Conservation (phyloP, 2,329 filamentous ascomycete genomes). For the Aspergillus sergii region DNA sequence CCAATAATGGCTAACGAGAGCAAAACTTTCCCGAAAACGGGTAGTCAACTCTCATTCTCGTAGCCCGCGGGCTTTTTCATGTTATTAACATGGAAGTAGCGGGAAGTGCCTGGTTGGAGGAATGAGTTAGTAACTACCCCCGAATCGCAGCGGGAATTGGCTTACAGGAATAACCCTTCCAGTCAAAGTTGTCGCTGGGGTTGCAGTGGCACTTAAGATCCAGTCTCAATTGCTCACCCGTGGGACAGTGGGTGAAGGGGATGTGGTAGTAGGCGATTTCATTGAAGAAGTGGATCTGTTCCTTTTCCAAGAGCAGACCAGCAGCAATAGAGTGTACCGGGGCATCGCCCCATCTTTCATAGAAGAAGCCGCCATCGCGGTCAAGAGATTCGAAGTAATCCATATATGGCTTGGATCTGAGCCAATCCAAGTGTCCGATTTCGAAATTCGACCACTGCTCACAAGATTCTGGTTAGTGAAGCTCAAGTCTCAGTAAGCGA, state of each 20-base stretch:
- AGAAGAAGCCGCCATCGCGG: slow-evolving; percentile 94
- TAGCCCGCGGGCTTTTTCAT: slow-evolving; percentile 83
- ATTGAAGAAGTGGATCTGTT: slow-evolving; percentile 97
- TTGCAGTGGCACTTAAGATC: slow-evolving; percentile 94
- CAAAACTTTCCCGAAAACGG: slow-evolving; percentile 24
- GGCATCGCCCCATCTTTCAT: slow-evolving; percentile 97
- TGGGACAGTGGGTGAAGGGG: slow-evolving; percentile 96
- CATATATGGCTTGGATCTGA: slow-evolving; percentile 82
- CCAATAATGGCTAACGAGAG: slow-evolving; percentile 15
- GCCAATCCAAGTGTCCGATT: slow-evolving; percentile 90
- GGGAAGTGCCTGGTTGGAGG: slow-evolving; percentile 68
- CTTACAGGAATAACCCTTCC: slow-evolving; percentile 98
- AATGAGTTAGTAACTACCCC: background rate
- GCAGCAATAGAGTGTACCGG: slow-evolving; percentile 98
- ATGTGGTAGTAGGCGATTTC: slow-evolving; percentile 98
- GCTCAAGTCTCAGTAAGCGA: too few species aligned
- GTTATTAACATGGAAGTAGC: slow-evolving; percentile 81
- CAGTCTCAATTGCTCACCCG: slow-evolving; percentile 78
- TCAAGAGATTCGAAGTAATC: slow-evolving; percentile 92
- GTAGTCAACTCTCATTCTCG: slow-evolving; percentile 64
- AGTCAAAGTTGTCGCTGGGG: slow-evolving; percentile 96
- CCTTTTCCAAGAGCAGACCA: slow-evolving; percentile 81
- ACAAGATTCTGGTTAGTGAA: slow-evolving; percentile 20
- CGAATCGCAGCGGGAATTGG: slow-evolving; percentile 19
- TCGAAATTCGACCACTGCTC: slow-evolving; percentile 97